These are phyloP conservation scores for Beauveria bassiana DNA, from an alignment of 2,329 filamentous ascomycete genomes.

Conservation along the genomic window DNA sequence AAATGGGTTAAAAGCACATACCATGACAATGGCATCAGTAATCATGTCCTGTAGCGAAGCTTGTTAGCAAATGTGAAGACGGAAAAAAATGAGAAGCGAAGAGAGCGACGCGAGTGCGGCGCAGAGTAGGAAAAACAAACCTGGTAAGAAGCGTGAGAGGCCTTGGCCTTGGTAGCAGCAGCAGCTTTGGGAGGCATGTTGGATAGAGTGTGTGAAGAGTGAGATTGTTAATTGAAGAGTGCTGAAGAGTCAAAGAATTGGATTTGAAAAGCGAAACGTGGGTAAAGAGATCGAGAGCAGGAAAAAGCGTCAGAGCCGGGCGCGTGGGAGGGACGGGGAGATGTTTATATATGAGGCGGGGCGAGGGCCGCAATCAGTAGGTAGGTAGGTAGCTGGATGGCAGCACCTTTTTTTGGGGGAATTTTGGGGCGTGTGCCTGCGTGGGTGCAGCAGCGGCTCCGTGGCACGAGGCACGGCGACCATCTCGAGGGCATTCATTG, in stretches of 20 bases:
- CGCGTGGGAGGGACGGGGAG: slow-evolving; percentile 42
- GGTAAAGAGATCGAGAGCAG: slow-evolving; percentile 26
- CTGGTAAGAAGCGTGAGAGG: slow-evolving; percentile 50
- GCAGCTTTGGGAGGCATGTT: slow-evolving; percentile 50
- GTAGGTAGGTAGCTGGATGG: background rate
- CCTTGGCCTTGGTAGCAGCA: slow-evolving; percentile 38
- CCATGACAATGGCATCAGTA: slow-evolving; percentile 52
- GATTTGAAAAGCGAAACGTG: slow-evolving; percentile 13
- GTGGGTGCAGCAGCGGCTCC: background rate
- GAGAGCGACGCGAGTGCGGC: slow-evolving; percentile 4
- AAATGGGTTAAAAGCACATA: slow-evolving; percentile 32
- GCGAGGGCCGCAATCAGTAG: slow-evolving; percentile 50
- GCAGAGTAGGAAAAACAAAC: slow-evolving; percentile 30
- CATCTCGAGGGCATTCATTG: background rate
- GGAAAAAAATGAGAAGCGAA: slow-evolving; percentile 12
- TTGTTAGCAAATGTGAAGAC: slow-evolving; percentile 20
- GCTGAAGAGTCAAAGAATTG: slow-evolving; percentile 16
- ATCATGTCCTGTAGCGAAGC: slow-evolving; percentile 49
- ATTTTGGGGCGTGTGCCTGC: background rate
- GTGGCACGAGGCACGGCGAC: background rate
- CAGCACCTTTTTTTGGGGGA: background rate
- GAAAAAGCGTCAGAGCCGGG: slow-evolving; percentile 39
- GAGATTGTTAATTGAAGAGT: slow-evolving; percentile 11
- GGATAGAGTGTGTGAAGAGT: slow-evolving; percentile 18
- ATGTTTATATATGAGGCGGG: slow-evolving; percentile 56